Evolutionary conservation across 352 stramenopile genomes (phyloP).

Genomic region (Phytophthora idaei): DNA sequence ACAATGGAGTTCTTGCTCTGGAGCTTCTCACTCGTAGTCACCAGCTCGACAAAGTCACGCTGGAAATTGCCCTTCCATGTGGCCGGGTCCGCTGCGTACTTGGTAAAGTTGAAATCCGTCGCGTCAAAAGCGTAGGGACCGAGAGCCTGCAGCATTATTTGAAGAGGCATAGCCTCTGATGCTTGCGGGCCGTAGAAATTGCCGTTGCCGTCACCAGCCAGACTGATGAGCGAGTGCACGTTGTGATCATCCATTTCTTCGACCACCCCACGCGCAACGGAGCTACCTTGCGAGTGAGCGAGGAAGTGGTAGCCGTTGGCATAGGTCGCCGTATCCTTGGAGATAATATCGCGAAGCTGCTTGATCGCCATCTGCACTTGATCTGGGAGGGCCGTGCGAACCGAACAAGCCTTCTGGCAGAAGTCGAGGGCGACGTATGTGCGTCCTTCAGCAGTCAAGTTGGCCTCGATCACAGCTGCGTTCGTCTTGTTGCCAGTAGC

Average conservation of each 20-base stretch:
- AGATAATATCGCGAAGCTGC: slow-evolving; percentile 39
- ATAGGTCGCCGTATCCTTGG: slow-evolving; percentile 35
- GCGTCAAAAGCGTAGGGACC: slow-evolving; percentile 37
- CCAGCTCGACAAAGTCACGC: slow-evolving; percentile 39
- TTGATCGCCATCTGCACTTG: slow-evolving; percentile 56
- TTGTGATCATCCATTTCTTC: slow-evolving; percentile 68
- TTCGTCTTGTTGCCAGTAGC: slow-evolving; percentile 37
- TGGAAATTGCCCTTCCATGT: slow-evolving; percentile 48
- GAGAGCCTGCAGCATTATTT: slow-evolving; percentile 42
- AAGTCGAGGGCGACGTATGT: slow-evolving; percentile 50
- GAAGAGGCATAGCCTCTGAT: slow-evolving; percentile 35
- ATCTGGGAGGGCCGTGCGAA: slow-evolving; percentile 28
- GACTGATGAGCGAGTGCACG: slow-evolving; percentile 49
- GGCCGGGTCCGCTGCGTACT: slow-evolving; percentile 30
- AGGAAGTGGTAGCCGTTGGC: slow-evolving; percentile 59
- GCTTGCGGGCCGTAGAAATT: slow-evolving; percentile 57
- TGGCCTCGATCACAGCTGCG: slow-evolving; percentile 37
- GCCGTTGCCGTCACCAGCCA: slow-evolving; percentile 53
- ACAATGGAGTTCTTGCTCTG: slow-evolving; percentile 37
- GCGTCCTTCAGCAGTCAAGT: slow-evolving; percentile 42
- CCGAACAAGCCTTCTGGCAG: slow-evolving; percentile 47
- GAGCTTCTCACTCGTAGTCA: slow-evolving; percentile 26
- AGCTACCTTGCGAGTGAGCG: slow-evolving; percentile 51
- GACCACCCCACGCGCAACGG: slow-evolving; percentile 48
- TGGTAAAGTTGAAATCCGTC: slow-evolving; percentile 43